These are phyloP conservation scores for Plasmopara viticola DNA, from an alignment of 352 stramenopile genomes.

Conservation along the genomic window DNA sequence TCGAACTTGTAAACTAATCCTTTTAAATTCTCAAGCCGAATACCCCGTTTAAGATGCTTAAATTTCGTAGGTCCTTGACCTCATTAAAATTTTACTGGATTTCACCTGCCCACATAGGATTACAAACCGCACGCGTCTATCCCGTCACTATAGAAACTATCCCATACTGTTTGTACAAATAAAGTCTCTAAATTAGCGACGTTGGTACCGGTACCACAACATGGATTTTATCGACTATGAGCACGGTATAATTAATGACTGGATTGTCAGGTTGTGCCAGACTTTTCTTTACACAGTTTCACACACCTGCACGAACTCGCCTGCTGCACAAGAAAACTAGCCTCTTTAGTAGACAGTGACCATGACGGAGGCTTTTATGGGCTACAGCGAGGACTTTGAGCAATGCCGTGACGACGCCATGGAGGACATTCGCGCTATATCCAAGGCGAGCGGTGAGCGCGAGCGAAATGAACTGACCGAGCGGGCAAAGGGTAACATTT, in stretches of 20 bases:
- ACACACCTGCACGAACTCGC: constrained; percentile 5
- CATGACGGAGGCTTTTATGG: constrained; percentile 78
- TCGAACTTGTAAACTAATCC: no score
- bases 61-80: no score
- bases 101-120: no score
- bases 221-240: constrained; percentile 1
- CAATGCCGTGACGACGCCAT: constrained; percentile 75
- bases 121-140: no score
- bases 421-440: constrained; percentile 57
- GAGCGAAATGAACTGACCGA: constrained; percentile 44
- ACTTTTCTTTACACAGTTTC: constrained; percentile 19
- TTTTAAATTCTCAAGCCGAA: no score
- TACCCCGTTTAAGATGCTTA: no score
- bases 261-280: constrained; percentile 33
- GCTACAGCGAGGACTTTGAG: constrained; percentile 82
- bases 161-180: no score
- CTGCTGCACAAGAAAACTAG: constrained; percentile 3
- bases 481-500: constrained; percentile 62
- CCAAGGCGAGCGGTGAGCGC: constrained; percentile 32
- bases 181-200: no score
- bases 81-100: no score
- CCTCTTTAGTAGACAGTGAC: constrained; percentile 5
- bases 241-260: constrained; percentile 15
- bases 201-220: not conserved
- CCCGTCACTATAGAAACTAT: no score